These are phyloP conservation scores for Solanum sejunctum DNA, from an alignment of 257 asterid genomes.

Conservation along the genomic window DNA sequence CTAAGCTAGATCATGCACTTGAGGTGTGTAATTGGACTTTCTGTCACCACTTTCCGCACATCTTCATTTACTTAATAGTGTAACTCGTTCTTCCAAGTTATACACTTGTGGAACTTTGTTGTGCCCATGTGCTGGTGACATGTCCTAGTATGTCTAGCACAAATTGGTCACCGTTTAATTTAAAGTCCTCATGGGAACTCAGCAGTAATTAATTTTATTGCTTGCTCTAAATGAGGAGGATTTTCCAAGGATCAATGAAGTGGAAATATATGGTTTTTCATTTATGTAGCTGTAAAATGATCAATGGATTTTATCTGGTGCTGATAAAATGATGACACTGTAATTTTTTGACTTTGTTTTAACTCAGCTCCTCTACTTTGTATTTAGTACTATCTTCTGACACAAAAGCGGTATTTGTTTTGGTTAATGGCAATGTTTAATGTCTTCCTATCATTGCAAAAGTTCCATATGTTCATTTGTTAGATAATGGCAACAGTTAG, in stretches of 20 bases:
- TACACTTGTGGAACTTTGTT: not conserved
- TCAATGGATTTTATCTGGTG: not conserved
- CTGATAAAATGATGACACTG: not conserved
- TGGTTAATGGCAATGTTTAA: not conserved
- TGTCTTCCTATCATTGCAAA: not conserved
- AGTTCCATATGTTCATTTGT: not conserved
- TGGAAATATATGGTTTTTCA: not conserved
- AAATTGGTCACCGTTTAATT: not conserved
- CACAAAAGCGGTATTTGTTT: not conserved
- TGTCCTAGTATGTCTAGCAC: not conserved
- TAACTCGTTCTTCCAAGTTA: not conserved
- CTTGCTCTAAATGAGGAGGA: not conserved
- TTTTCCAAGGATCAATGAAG: not conserved
- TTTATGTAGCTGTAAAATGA: not conserved
- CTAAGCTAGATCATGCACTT: constrained; percentile 68
- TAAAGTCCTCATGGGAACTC: not conserved
- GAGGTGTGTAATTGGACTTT: constrained; percentile 32
- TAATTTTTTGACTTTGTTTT: not conserved
- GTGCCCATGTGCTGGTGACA: not conserved
- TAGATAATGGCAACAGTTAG: not conserved
- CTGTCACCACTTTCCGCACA: not conserved
- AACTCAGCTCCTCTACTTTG: not conserved
- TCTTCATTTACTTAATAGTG: not conserved
- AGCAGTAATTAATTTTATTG: not conserved
- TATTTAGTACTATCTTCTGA: not conserved